Conservation (phyloP, 805 yeast species). For the Teunomyces barrocoloradensis region DNA sequence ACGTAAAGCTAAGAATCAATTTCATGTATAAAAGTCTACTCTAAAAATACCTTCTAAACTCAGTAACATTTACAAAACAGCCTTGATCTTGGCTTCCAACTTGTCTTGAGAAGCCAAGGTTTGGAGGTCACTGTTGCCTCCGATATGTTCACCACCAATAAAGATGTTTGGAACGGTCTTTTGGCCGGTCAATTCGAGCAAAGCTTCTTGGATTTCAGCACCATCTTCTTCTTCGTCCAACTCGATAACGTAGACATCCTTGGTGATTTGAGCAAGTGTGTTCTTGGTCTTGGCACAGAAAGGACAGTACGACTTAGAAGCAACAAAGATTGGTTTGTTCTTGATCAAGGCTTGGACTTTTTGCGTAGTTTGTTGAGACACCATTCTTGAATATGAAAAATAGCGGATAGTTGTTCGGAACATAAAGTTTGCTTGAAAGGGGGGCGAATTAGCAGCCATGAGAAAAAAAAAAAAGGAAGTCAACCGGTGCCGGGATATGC, state of each 20-base stretch:
- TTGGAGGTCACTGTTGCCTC: conserved; percentile 92
- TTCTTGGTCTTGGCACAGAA: conserved; percentile 43
- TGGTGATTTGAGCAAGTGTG: conserved; percentile 37
- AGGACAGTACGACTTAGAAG: conserved; percentile 62
- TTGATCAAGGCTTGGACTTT: conserved; percentile 65
- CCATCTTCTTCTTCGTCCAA: conserved; percentile 67
- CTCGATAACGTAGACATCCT: conserved; percentile 53
- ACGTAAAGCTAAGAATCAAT: no score
- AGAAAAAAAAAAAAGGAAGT: no score
- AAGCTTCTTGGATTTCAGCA: conserved; percentile 74
- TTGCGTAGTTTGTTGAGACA: conserved; percentile 53
- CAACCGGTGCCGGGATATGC: no score
- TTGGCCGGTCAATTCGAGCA: conserved; percentile 79
- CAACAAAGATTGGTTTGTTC: conserved; percentile 69
- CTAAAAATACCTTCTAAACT: no score
- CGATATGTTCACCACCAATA: conserved; percentile 88
- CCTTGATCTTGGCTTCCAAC: conserved; percentile 46
- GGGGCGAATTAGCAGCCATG: neutral
- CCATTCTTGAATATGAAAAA: conserved; percentile 43
- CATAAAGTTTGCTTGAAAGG: neutral
- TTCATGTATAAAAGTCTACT: neutral
- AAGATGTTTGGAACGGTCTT: conserved; percentile 91
- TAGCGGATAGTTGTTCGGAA: conserved; percentile 1
- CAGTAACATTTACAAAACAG: conserved; percentile 27
- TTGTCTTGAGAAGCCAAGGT: conserved; percentile 60